phyloP scores from a whole-genome alignment of 352 stramenopile genomes.

The Sclerospora graminicola region DNA sequence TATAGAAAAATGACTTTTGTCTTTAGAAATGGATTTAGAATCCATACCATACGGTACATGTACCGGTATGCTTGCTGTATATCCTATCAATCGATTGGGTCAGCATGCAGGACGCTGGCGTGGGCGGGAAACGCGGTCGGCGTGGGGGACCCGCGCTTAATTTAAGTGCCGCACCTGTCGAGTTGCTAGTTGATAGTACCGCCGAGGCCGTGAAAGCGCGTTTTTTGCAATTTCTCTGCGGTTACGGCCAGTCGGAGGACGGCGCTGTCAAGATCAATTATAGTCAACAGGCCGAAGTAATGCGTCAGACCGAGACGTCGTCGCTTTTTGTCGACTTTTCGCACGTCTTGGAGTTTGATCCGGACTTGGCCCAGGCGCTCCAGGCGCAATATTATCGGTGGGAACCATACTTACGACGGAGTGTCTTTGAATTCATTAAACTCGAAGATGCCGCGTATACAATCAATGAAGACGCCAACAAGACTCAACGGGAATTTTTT shows the following conservation, averaged over 20 bases:
- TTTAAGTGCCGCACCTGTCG: conserved; percentile 20
- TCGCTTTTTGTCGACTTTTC: conserved; percentile 84
- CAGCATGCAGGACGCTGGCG: conserved; percentile 6
- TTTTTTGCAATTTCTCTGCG: conserved; percentile 76
- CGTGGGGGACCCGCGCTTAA: no score
- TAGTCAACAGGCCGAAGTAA: conserved; percentile 77
- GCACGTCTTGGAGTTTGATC: conserved; percentile 73
- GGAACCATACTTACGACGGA: conserved; percentile 63
- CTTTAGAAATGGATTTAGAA: no score
- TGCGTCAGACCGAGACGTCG: conserved; percentile 80
- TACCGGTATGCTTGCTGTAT: no score
- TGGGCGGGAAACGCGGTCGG: no score
- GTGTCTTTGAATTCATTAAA: conserved; percentile 72
- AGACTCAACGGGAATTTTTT: conserved; percentile 76
- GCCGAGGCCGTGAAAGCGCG: conserved; percentile 75
- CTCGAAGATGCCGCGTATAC: conserved; percentile 68
- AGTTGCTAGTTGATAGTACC: conserved; percentile 57
- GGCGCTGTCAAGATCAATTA: conserved; percentile 49
- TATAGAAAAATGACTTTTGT: no score
- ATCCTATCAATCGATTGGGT: no score
- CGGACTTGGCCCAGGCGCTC: conserved; percentile 71
- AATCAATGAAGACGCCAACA: conserved; percentile 72
- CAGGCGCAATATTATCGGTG: conserved; percentile 81
- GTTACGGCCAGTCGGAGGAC: conserved; percentile 46
- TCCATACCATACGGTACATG: no score